Evolutionary conservation across 2,329 filamentous ascomycete genomes (phyloP).

Genomic region (Fusarium setosum): DNA sequence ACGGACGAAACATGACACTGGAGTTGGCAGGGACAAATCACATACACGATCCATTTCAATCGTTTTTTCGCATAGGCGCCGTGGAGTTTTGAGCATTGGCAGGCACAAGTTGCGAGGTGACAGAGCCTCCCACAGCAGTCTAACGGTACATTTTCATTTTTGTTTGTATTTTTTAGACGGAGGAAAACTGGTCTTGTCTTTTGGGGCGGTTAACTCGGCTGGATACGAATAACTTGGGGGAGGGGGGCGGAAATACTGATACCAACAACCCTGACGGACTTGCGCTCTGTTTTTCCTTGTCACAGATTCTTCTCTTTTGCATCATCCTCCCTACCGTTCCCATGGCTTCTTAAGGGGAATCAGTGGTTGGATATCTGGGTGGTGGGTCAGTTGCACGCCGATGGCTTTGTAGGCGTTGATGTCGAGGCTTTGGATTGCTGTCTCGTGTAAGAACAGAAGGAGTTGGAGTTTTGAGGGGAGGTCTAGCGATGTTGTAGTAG

Average conservation of each 20-base stretch:
- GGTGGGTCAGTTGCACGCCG: neutral
- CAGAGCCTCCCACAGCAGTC: constrained; percentile 11
- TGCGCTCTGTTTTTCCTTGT: constrained; percentile 29
- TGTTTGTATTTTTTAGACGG: constrained; percentile 32
- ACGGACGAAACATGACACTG: constrained; percentile 34
- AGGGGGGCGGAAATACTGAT: constrained; percentile 36
- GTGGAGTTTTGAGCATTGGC: constrained; percentile 42
- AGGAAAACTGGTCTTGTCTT: constrained; percentile 2
- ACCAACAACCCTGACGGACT: constrained; percentile 37
- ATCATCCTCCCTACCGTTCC: neutral
- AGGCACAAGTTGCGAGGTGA: constrained; percentile 25
- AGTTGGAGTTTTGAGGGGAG: neutral
- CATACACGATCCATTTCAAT: constrained; percentile 39
- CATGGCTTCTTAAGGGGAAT: too few species aligned
- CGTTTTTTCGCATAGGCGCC: constrained; percentile 42
- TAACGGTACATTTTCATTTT: constrained; percentile 7
- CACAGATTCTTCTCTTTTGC: constrained; percentile 8
- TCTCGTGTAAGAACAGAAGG: constrained; percentile 6
- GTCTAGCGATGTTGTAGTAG: constrained; percentile 12
- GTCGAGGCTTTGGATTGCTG: constrained; percentile 4
- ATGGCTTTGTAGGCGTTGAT: constrained; percentile 22
- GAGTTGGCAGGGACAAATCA: constrained; percentile 36
- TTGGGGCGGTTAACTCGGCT: constrained; percentile 20
- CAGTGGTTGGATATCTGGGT: constrained; percentile 13
- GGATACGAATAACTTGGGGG: constrained; percentile 28